phyloP scores from a whole-genome alignment of 75 land plant genomes.

The Larix kaempferi region DNA sequence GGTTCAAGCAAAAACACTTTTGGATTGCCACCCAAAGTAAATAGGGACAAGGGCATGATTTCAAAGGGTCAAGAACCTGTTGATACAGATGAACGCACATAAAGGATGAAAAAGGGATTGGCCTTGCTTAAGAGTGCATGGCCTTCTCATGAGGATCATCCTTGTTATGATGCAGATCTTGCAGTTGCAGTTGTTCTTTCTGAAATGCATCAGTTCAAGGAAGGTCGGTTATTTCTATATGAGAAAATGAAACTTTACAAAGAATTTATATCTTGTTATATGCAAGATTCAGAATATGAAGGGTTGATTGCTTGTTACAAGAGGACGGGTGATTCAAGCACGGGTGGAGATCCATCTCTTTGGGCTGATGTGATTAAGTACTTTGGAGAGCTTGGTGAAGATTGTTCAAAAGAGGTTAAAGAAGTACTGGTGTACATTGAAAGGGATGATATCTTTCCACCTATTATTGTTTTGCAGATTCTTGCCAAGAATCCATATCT shows the following conservation, averaged over 20 bases:
- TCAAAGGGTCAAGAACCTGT: neutral
- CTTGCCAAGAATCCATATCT: constrained; percentile 83
- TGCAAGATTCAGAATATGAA: constrained; percentile 93
- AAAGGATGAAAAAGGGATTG: constrained; percentile 69
- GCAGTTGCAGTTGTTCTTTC: constrained; percentile 86
- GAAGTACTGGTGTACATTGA: constrained; percentile 87
- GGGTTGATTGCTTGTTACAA: constrained; percentile 94
- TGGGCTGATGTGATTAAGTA: constrained; percentile 92
- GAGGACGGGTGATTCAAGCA: constrained; percentile 78
- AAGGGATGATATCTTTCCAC: constrained; percentile 89
- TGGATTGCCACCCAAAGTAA: constrained; percentile 5
- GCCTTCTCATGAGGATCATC: constrained; percentile 75
- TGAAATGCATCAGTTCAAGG: constrained; percentile 84
- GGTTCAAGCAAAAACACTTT: constrained; percentile 11
- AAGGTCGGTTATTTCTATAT: constrained; percentile 81
- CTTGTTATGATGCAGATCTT: constrained; percentile 87
- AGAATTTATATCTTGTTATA: constrained; percentile 91
- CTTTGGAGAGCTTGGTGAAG: constrained; percentile 97
- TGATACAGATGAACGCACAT: constrained; percentile 28
- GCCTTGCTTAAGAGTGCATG: constrained; percentile 82
- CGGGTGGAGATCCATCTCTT: constrained; percentile 89
- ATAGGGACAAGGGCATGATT: constrained; percentile 14
- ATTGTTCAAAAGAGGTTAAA: constrained; percentile 95
- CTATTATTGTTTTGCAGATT: constrained; percentile 86
- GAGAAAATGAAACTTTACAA: constrained; percentile 95